Percentiles rank a stretch among this genome's conserved stretches.
Evolutionary conservation across 2,329 filamentous ascomycete species (phyloP).

Genomic region (Botrytis medusae): DNA sequence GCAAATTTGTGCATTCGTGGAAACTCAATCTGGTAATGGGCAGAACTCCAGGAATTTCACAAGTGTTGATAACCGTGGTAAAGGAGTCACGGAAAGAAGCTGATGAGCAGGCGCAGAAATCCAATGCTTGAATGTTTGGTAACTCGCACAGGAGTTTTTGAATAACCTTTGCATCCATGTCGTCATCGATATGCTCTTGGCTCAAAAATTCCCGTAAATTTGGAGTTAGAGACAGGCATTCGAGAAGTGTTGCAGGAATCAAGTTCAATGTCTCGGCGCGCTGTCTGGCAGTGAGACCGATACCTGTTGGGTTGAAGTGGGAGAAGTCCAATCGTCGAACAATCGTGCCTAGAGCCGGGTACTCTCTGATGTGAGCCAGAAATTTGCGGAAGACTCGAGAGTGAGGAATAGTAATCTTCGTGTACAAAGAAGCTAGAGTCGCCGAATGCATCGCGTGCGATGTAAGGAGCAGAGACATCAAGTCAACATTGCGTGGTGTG

Average conservation of each 20-base stretch:
- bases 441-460: constrained; percentile 72
- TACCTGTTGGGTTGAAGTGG: constrained; percentile 77
- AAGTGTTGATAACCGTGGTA: constrained; percentile 46
- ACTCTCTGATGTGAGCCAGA: constrained; percentile 63
- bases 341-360: constrained; percentile 69
- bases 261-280: constrained; percentile 73
- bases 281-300: constrained; percentile 74
- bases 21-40: constrained; percentile 68
- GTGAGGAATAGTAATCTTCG: constrained; percentile 78
- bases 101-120: constrained; percentile 76
- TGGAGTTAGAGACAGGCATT: constrained; percentile 70
- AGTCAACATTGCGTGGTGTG: constrained; percentile 72
- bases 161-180: constrained; percentile 67
- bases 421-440: constrained; percentile 73
- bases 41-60: constrained; percentile 44
- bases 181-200: constrained; percentile 78
- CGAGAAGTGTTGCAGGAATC: constrained; percentile 69
- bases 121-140: constrained; percentile 63
- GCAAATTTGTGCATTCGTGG: constrained; percentile 74
- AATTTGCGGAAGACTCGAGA: constrained; percentile 83
- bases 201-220: constrained; percentile 75
- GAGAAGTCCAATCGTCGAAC: constrained; percentile 81
- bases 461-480: constrained; percentile 73
- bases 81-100: constrained; percentile 66
- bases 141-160: constrained; percentile 69